Conservation (phyloP, 176 grass and related monocot species). For the Aegilops umbellulata region DNA sequence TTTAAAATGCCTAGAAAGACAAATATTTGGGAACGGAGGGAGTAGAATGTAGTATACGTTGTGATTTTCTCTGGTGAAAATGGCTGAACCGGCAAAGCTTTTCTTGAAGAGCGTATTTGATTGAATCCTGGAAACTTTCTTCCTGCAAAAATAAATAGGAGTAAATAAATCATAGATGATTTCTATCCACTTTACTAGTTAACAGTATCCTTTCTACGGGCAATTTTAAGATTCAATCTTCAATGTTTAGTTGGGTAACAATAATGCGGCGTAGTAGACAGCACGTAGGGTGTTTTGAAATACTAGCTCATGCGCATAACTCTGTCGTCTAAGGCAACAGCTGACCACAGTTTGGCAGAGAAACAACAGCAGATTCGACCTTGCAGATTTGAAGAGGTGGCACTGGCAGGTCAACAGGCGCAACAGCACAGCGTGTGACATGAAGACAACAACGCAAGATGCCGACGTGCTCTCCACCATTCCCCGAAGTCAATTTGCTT, state of each 20-base stretch:
- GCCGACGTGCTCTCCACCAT: constrained; percentile 31
- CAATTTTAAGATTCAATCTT: not conserved
- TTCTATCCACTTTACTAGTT: too few species aligned
- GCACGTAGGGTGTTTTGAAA: constrained; percentile 9
- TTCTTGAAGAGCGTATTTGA: not conserved
- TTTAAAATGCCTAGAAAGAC: too few species aligned
- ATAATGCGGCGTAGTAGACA: constrained; percentile 24
- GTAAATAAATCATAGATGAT: not conserved
- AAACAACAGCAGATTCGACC: not conserved
- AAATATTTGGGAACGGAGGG: too few species aligned
- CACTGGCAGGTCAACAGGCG: constrained; percentile 3
- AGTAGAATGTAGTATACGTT: too few species aligned
- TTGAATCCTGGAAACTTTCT: not conserved
- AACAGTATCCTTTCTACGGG: too few species aligned
- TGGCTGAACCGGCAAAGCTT: not conserved
- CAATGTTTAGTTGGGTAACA: not conserved
- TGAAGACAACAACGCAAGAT: not conserved
- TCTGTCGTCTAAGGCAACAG: not conserved
- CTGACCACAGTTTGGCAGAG: not conserved
- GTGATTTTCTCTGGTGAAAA: not conserved
- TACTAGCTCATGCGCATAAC: not conserved
- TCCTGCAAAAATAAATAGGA: too few species aligned
- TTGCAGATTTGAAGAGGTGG: not conserved
- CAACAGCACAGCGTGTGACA: not conserved
- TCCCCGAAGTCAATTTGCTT: not conserved